Conservation (phyloP, 2,329 filamentous ascomycete genomes). For the Coccinonectria pachysandricola region DNA sequence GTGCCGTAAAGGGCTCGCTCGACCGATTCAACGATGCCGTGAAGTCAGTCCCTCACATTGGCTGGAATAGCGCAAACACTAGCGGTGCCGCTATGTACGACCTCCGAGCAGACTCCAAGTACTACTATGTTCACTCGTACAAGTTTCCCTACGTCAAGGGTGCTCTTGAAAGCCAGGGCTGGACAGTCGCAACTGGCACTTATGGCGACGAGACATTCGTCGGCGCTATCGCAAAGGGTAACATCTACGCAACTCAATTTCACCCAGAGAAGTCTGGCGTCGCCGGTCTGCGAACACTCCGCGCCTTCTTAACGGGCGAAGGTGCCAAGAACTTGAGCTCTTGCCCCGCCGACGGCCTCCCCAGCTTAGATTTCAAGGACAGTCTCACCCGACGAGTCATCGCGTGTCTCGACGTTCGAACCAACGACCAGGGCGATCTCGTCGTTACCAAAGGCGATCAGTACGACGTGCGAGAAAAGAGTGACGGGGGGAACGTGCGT, state of each 20-base stretch:
- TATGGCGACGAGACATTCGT: constrained; percentile 89
- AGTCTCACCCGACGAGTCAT: constrained; percentile 90
- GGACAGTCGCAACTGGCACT: constrained; percentile 81
- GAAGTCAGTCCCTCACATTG: constrained; percentile 97
- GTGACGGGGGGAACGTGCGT: constrained; percentile 54
- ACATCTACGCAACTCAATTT: constrained; percentile 88
- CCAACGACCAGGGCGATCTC: constrained; percentile 88
- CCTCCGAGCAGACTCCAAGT: constrained; percentile 72
- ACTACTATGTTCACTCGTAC: constrained; percentile 98
- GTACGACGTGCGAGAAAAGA: constrained; percentile 94
- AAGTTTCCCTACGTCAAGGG: constrained; percentile 66
- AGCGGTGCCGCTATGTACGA: constrained; percentile 56
- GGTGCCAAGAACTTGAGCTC: constrained; percentile 41
- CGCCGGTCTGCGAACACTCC: constrained; percentile 73
- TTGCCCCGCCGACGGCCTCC: constrained; percentile 7
- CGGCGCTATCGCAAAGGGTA: constrained; percentile 76
- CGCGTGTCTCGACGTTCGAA: constrained; percentile 88
- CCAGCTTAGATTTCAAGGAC: constrained; percentile 31
- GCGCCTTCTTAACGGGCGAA: constrained; percentile 73
- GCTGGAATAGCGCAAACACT: constrained; percentile 87
- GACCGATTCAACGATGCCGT: constrained; percentile 63
- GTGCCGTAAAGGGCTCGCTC: constrained; percentile 60
- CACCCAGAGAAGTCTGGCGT: constrained; percentile 95
- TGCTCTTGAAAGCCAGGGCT: constrained; percentile 69
- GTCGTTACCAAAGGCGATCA: constrained; percentile 98